Evolutionary conservation across 2,329 filamentous ascomycete genomes (phyloP).

Genomic region (Xylaria sp.): DNA sequence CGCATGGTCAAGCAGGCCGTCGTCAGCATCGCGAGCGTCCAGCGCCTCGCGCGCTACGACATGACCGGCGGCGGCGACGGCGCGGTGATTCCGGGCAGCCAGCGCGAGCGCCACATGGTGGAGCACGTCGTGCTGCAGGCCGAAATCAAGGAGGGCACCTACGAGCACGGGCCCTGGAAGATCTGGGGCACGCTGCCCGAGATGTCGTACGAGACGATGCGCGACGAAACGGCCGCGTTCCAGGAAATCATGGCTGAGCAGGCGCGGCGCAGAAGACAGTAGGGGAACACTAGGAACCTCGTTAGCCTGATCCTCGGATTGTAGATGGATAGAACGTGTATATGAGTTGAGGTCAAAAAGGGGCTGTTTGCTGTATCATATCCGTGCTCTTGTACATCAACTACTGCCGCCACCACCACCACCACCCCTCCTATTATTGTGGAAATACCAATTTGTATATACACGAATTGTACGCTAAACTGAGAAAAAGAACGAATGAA

Average conservation of each 20-base stretch:
- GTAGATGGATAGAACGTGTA: not conserved
- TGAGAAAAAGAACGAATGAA: not conserved
- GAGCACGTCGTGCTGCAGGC: slow-evolving; percentile 74
- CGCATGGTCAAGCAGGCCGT: slow-evolving; percentile 66
- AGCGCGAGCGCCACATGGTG: slow-evolving; percentile 63
- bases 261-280: not conserved
- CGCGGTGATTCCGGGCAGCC: slow-evolving; percentile 57
- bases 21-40: slow-evolving; percentile 68
- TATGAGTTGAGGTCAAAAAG: not conserved
- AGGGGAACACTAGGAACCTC: not conserved
- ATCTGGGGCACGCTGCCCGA: slow-evolving; percentile 72
- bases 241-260: slow-evolving; percentile 21
- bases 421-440: not conserved
- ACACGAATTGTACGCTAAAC: slow-evolving; percentile 28
- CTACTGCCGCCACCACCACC: not conserved
- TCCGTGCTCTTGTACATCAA: slow-evolving; percentile 16
- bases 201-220: slow-evolving; percentile 59
- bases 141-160: slow-evolving; percentile 58
- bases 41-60: slow-evolving; percentile 61
- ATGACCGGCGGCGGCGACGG: slow-evolving; percentile 51
- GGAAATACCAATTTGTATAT: slow-evolving; percentile 18
- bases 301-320: not conserved
- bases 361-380: slow-evolving; percentile 21
- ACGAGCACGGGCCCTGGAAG: slow-evolving; percentile 65
- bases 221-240: slow-evolving; percentile 41